A percentile compares a stretch with the other conserved stretches of the same genome.
Conservation (phyloP, 176 grass and related monocot species). For the Alopecurus myosuroides region DNA sequence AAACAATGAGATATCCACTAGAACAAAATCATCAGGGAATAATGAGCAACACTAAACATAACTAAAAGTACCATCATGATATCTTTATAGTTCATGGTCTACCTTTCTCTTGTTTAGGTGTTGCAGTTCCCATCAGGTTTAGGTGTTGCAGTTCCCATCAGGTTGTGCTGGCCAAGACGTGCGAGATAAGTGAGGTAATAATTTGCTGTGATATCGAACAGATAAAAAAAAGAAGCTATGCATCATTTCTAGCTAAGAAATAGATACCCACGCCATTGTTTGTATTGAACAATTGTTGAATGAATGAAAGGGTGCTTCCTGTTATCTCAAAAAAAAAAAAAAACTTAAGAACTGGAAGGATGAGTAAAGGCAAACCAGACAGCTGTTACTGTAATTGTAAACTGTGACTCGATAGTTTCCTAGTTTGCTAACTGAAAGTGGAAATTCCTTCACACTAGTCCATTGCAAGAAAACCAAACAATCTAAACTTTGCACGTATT, state of each 20-base stretch:
- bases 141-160: background rate
- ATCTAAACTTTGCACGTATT: background rate
- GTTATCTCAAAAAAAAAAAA: background rate
- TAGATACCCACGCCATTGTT: background rate
- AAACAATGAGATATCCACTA: background rate
- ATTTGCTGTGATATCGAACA: background rate
- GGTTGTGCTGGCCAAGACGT: background rate
- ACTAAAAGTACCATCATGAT: background rate
- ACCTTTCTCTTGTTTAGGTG: constrained; percentile 42
- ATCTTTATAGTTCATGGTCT: background rate
- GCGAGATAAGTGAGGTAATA: background rate
- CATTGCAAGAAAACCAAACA: background rate
- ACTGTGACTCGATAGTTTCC: background rate
- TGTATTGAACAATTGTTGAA: background rate
- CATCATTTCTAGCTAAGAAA: background rate
- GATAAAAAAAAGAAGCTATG: background rate
- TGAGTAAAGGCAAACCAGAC: background rate
- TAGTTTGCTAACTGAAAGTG: background rate
- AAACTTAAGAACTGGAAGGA: too few species aligned
- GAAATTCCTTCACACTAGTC: background rate
- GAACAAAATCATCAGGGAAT: background rate
- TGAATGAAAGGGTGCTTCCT: background rate
- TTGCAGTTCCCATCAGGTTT: too few species aligned
- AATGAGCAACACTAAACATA: background rate
- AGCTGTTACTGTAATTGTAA: background rate